phyloP scores from a whole-genome alignment of 768 basidiomycete species.

The Podaxis carcinomalis region DNA sequence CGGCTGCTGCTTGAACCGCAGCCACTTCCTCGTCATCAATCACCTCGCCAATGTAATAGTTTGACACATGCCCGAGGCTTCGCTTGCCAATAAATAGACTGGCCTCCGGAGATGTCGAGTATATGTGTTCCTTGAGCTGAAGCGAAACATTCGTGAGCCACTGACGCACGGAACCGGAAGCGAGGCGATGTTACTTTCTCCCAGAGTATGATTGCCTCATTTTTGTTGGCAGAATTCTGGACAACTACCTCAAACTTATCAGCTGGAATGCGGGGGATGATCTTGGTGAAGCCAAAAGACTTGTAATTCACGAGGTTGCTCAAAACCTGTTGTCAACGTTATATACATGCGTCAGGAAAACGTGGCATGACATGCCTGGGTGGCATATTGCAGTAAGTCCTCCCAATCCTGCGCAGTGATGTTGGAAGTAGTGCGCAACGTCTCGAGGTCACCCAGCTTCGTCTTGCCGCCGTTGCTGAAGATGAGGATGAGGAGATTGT shows the following conservation, averaged over 20 bases:
- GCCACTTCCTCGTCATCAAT: conserved; percentile 78
- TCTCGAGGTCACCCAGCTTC: conserved; percentile 49
- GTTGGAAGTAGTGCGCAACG: conserved; percentile 49
- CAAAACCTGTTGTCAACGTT: conserved; percentile 32
- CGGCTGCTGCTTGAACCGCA: conserved; percentile 68
- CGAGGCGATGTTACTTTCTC: conserved; percentile 38
- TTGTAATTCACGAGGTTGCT: conserved; percentile 74
- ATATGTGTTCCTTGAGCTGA: conserved; percentile 75
- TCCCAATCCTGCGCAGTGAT: conserved; percentile 62
- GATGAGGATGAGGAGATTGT: conserved; percentile 65
- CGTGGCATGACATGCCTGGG: conserved; percentile 47
- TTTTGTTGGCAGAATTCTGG: conserved; percentile 52
- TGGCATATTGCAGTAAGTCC: conserved; percentile 64
- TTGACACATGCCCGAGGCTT: conserved; percentile 69
- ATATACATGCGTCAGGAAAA: not conserved
- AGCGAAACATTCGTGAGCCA: not conserved
- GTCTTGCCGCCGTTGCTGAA: conserved; percentile 54
- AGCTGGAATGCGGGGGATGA: conserved; percentile 64
- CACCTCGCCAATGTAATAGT: conserved; percentile 78
- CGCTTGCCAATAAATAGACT: conserved; percentile 79
- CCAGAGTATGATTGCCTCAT: conserved; percentile 58
- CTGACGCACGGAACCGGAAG: not conserved
- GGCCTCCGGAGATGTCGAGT: conserved; percentile 57
- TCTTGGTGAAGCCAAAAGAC: conserved; percentile 83
- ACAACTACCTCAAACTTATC: conserved; percentile 64